Evolutionary conservation across 371 early-diverging fungal species (phyloP), one percentile per base, ranked within the genome.

Genomic region (Modicella reniformis): DNA sequence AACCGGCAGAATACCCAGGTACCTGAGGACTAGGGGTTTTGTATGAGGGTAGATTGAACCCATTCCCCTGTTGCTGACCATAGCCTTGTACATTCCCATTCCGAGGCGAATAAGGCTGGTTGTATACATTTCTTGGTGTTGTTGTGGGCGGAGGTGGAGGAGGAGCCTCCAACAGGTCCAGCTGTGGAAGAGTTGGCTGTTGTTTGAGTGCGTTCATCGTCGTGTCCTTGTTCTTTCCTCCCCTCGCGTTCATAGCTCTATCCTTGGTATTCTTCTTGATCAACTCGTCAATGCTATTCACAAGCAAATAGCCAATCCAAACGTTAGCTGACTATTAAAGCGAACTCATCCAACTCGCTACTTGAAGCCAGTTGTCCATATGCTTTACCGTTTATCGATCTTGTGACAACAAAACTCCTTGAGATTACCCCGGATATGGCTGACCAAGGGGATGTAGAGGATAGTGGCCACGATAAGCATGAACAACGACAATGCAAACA

Each of bases 361-460:
- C 6, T 37, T 6, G 37, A 37, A 13, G 8, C 37, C 37, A 37
- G 8, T 37, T 37, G 48, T 13, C 7, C 48, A 37, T 19, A 6
- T n/a, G 48, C 7, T 26, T 70, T 82, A 86, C 89, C 94, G 82
- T 75, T 95, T 96, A 82, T 95, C 96, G 51, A 96, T 91, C 80
- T 93, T 93, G 82, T 94, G 93, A 69, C 94, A 94, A 67, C 93
- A 93, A 72, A 91, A 96, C 75, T 96, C 96, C 74, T 96, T 96
- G 58, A 96, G 83, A 72, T 95, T 96, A 32, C 96, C 96, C 37
- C 89, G 90, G 57, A 96, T 93, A 34, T 87, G 85, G 68, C 86
- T 90, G 59, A 94, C 81, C 52, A 96, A 82, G 6, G 94, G 94
- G 29, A 96, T 83, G 74, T 96, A 96, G n/a, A 94, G 48, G 34